phyloP scores from a whole-genome alignment of 768 basidiomycete genomes.

The Lentinula guzmanii region DNA sequence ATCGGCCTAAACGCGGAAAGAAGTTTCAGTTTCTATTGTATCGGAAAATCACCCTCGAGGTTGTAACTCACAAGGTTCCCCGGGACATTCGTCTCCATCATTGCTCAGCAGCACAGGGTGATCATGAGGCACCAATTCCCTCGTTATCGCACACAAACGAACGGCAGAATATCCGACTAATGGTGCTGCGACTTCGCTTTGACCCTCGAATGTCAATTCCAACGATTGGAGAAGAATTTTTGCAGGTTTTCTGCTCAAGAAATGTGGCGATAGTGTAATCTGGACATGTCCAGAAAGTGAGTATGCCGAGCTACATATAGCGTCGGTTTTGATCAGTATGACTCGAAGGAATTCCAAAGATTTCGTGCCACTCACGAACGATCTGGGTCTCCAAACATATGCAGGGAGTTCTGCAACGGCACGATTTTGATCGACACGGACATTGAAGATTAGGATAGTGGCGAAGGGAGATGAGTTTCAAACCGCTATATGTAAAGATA shows the following conservation, averaged over 20 bases:
- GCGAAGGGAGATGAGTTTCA: not conserved
- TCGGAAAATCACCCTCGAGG: too few relatives aligned
- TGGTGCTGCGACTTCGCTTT: conserved; percentile 66
- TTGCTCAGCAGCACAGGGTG: conserved; percentile 60
- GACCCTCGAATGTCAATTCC: conserved; percentile 77
- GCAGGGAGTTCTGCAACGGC: conserved; percentile 49
- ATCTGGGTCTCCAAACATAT: conserved; percentile 70
- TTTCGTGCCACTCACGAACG: conserved; percentile 39
- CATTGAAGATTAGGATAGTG: conserved; percentile 33
- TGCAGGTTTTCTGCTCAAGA: conserved; percentile 40
- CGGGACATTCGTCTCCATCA: conserved; percentile 52
- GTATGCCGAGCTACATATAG: conserved; percentile 61
- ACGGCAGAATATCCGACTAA: conserved; percentile 60
- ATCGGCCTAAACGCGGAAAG: conserved; percentile 31
- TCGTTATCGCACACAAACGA: conserved; percentile 62
- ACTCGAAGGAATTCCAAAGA: not conserved
- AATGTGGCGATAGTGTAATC: conserved; percentile 53
- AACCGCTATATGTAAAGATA: not conserved
- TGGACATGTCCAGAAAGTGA: conserved; percentile 81
- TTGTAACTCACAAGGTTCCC: conserved; percentile 38
- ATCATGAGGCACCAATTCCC: conserved; percentile 50
- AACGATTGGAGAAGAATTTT: conserved; percentile 64
- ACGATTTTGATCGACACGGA: conserved; percentile 60
- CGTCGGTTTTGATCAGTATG: not conserved
- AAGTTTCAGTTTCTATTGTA: conserved; percentile 1